Conservation (phyloP, 805 yeast species). For the Cyberlindnera japonica region DNA sequence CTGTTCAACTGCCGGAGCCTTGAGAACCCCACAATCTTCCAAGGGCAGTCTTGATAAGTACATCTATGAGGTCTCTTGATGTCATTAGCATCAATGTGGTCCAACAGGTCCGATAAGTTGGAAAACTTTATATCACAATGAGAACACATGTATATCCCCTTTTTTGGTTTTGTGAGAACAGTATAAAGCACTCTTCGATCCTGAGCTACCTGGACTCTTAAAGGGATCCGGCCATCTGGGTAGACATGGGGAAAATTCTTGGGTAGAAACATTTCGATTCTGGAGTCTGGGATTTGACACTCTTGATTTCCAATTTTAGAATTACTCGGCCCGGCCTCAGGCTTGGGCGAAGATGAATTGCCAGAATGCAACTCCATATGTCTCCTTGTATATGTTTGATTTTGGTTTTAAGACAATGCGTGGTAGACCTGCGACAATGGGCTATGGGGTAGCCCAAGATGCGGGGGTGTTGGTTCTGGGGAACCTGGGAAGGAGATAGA, state of each 20-base stretch:
- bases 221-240: slow-evolving; percentile 24
- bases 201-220: slow-evolving; percentile 30
- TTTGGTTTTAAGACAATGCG: too few species aligned
- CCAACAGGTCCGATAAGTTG: slow-evolving; percentile 31
- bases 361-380: too few species aligned
- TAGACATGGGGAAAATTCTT: slow-evolving; percentile 25
- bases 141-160: slow-evolving; percentile 35
- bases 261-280: slow-evolving; percentile 21
- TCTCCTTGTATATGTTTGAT: too few species aligned
- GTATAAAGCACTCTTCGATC: slow-evolving; percentile 29
- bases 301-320: neutral
- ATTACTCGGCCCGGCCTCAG: too few species aligned
- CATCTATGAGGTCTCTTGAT: slow-evolving; percentile 35
- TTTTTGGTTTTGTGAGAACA: slow-evolving; percentile 30
- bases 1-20: slow-evolving; percentile 34
- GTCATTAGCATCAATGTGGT: slow-evolving; percentile 33
- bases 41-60: slow-evolving; percentile 34
- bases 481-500: too few species aligned
- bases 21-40: slow-evolving; percentile 39
- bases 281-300: slow-evolving; percentile 5
- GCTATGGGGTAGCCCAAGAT: too few species aligned
- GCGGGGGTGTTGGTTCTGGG: too few species aligned
- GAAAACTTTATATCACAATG: slow-evolving; percentile 35
- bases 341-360: too few species aligned
- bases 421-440: too few species aligned